Evolutionary conservation across 2,329 filamentous ascomycete species (phyloP).

Genomic region (Monosporascus sp.): DNA sequence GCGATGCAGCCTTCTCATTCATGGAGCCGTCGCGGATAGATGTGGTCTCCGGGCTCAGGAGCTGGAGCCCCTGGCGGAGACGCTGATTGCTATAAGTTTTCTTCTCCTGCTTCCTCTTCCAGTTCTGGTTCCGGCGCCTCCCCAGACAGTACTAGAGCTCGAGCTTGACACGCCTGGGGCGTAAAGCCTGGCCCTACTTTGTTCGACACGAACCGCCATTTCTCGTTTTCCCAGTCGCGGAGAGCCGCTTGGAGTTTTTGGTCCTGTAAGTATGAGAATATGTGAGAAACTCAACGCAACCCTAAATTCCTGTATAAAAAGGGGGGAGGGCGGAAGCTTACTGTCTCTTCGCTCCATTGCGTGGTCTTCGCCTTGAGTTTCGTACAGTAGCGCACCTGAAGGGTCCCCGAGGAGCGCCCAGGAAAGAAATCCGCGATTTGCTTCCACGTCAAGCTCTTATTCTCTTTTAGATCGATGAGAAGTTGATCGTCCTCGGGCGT

Average conservation of each 20-base stretch:
- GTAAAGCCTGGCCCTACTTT: conserved; percentile 90
- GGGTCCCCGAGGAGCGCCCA: conserved; percentile 78
- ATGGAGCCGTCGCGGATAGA: conserved; percentile 37
- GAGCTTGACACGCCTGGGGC: conserved; percentile 78
- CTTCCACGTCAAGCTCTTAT: conserved; percentile 93
- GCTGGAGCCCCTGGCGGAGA: conserved; percentile 43
- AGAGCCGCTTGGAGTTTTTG: conserved; percentile 71
- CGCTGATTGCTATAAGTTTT: conserved; percentile 49
- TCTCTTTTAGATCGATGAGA: conserved; percentile 86
- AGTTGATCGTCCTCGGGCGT: conserved; percentile 86
- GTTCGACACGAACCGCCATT: conserved; percentile 86
- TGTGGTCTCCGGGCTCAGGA: conserved; percentile 42
- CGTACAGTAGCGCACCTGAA: conserved; percentile 92
- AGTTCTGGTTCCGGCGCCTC: conserved; percentile 19
- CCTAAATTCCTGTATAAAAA: neutral
- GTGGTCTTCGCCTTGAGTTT: conserved; percentile 92
- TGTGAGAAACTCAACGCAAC: conserved; percentile 5
- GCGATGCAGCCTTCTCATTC: conserved; percentile 18
- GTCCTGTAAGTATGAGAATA: conserved; percentile 45
- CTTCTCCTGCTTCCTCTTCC: conserved; percentile 23
- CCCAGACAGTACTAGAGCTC: conserved; percentile 58
- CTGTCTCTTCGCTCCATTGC: conserved; percentile 89
- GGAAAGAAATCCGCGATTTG: conserved; percentile 97
- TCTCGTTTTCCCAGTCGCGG: conserved; percentile 83
- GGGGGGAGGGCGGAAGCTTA: conserved; percentile 40